Conservation (phyloP, 2,329 filamentous ascomycete species). For the Sporothrix dimorphospora region DNA sequence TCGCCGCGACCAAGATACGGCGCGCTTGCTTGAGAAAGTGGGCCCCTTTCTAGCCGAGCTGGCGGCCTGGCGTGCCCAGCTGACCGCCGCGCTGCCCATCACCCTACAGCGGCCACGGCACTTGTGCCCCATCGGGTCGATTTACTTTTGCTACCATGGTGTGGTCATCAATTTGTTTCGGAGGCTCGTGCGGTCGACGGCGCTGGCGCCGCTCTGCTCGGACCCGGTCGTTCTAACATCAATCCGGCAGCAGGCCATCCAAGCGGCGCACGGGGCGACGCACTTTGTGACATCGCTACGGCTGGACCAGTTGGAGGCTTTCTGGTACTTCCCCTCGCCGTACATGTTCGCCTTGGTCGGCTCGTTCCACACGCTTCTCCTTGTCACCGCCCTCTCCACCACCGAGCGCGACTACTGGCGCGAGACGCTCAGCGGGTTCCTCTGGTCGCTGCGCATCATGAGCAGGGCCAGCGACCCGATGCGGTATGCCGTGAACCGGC, state of each 20-base stretch:
- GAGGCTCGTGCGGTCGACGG: conserved; percentile 46
- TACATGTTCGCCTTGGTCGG: conserved; percentile 47
- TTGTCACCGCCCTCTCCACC: conserved; percentile 41
- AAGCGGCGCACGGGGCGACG: conserved; percentile 38
- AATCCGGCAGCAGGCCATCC: conserved; percentile 41
- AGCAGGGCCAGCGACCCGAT: conserved; percentile 45
- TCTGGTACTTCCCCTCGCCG: conserved; percentile 41
- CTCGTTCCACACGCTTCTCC: conserved; percentile 46
- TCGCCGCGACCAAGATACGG: conserved; percentile 40
- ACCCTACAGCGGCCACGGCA: conserved; percentile 47
- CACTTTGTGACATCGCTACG: conserved; percentile 18
- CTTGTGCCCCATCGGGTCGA: conserved; percentile 46
- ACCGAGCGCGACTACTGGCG: conserved; percentile 42
- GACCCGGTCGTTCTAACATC: conserved; percentile 38
- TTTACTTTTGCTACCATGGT: conserved; percentile 53
- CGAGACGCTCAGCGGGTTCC: conserved; percentile 42
- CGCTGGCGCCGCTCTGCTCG: conserved; percentile 39
- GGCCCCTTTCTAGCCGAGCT: conserved; percentile 53
- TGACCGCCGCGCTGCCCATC: conserved; percentile 51
- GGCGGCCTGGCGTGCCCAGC: conserved; percentile 51
- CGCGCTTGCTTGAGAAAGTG: conserved; percentile 49
- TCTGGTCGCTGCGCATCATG: conserved; percentile 43
- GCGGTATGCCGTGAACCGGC: conserved; percentile 44
- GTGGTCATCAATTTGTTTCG: conserved; percentile 52
- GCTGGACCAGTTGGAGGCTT: conserved; percentile 35